Conservation (phyloP, 257 asterid genomes). For the Rhazya stricta region DNA sequence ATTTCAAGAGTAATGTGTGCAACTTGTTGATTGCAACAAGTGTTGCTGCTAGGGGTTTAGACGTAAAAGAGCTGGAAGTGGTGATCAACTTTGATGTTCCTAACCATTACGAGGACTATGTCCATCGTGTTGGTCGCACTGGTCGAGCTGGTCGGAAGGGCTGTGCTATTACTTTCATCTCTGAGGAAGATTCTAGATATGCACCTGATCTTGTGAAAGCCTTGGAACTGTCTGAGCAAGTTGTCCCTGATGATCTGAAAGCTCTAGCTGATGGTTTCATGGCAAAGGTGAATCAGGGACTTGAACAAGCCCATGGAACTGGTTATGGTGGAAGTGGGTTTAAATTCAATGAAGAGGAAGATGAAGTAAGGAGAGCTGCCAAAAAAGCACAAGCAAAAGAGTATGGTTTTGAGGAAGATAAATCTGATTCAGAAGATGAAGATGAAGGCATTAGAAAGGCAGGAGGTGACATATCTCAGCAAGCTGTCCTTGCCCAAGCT, state of each 20-base stretch:
- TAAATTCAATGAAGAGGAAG: constrained; percentile 84
- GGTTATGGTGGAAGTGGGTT: constrained; percentile 88
- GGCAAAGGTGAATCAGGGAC: constrained; percentile 79
- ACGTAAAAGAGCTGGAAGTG: constrained; percentile 81
- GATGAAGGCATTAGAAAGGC: constrained; percentile 69
- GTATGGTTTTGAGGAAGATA: constrained; percentile 81
- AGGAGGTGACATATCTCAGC: constrained; percentile 55
- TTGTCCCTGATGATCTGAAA: constrained; percentile 76
- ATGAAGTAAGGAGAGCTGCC: constrained; percentile 74
- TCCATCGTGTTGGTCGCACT: constrained; percentile 88
- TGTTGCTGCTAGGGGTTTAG: constrained; percentile 84
- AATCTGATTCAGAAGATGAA: constrained; percentile 82
- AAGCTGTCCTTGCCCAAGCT: constrained; percentile 24
- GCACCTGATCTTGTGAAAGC: constrained; percentile 83
- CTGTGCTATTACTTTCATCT: constrained; percentile 67
- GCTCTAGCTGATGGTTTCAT: constrained; percentile 67
- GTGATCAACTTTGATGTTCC: constrained; percentile 78
- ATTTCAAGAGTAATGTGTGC: constrained; percentile 79
- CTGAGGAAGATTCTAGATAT: constrained; percentile 76
- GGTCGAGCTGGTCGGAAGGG: constrained; percentile 90
- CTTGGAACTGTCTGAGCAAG: constrained; percentile 69
- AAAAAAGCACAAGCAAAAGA: constrained; percentile 88
- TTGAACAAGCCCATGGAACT: constrained; percentile 76
- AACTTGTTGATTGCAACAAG: constrained; percentile 75
- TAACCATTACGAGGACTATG: constrained; percentile 86